These are phyloP conservation scores for Scutellaria galericulata DNA, from an alignment of 257 asterid species.

Conservation along the genomic window DNA sequence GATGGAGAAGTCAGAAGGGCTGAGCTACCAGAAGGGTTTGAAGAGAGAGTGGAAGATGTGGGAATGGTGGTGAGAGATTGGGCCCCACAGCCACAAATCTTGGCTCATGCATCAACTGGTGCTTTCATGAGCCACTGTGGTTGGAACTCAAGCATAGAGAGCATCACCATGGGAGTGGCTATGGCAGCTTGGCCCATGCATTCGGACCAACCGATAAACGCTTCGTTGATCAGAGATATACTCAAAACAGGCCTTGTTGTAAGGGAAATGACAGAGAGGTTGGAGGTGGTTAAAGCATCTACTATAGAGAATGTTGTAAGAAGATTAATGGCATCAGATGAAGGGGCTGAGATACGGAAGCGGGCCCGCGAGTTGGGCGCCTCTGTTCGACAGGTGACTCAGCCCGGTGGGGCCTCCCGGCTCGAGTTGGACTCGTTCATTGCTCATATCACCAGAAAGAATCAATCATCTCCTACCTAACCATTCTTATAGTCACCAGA, in stretches of 20 bases:
- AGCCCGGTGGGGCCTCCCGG: constrained; percentile 37
- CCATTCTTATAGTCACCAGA: neutral
- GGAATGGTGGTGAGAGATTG: constrained; percentile 45
- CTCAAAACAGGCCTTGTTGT: constrained; percentile 35
- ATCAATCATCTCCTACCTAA: neutral
- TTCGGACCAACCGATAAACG: constrained; percentile 43
- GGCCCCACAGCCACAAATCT: constrained; percentile 46
- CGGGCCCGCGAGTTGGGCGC: constrained; percentile 36
- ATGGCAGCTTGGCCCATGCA: constrained; percentile 50
- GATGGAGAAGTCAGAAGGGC: constrained; percentile 32
- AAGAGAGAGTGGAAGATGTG: constrained; percentile 32
- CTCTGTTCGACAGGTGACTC: constrained; percentile 15
- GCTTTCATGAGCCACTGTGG: constrained; percentile 45
- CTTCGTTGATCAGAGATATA: constrained; percentile 21
- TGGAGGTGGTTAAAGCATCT: constrained; percentile 24
- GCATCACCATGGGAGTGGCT: constrained; percentile 46
- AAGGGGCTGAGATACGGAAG: constrained; percentile 36
- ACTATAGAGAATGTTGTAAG: constrained; percentile 24
- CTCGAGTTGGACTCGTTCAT: constrained; percentile 36
- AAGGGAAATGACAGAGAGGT: constrained; percentile 33
- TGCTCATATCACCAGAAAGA: constrained; percentile 40
- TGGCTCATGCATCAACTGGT: constrained; percentile 39
- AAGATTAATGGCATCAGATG: constrained; percentile 38
- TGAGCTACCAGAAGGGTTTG: constrained; percentile 40
- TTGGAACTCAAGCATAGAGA: constrained; percentile 44